Conservation (phyloP, 1,284 basidiomycete genomes). For the Austropuccinia psidii region DNA sequence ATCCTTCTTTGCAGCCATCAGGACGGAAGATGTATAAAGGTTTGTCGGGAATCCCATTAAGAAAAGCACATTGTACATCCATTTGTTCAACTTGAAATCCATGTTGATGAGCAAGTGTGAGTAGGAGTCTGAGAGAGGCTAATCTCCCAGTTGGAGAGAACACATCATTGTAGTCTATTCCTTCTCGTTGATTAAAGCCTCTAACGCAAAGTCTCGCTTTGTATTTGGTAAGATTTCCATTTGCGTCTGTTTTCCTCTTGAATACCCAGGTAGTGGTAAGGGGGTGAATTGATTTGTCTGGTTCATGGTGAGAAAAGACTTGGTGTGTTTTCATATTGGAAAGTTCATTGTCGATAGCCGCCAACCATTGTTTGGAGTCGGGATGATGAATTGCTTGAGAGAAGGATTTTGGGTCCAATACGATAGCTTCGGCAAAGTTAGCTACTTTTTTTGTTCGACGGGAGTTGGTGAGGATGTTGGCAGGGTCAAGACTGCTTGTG, state of each 20-base stretch:
- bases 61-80: neutral
- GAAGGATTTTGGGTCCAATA: too few relatives aligned
- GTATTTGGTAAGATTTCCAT: constrained; percentile 6
- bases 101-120: neutral
- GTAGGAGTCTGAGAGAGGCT: neutral
- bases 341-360: constrained; percentile 4
- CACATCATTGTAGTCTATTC: neutral
- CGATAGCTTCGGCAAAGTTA: too few relatives aligned
- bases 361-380: neutral
- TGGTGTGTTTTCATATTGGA: neutral
- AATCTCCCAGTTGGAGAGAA: neutral
- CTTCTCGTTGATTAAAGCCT: constrained; percentile 1
- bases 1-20: neutral
- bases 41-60: neutral
- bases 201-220: constrained; percentile 1
- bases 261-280: constrained; percentile 9
- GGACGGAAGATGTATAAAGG: neutral
- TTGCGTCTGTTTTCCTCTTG: neutral
- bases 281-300: neutral
- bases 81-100: neutral
- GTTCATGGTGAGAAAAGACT: too few relatives aligned
- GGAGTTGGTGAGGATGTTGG: neutral
- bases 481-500: neutral
- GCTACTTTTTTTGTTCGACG: too few relatives aligned
- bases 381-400: neutral